Evolutionary conservation across 768 basidiomycete species (phyloP), one percentile per base, ranked within the genome.

Genomic region (Boletus patriciae): DNA sequence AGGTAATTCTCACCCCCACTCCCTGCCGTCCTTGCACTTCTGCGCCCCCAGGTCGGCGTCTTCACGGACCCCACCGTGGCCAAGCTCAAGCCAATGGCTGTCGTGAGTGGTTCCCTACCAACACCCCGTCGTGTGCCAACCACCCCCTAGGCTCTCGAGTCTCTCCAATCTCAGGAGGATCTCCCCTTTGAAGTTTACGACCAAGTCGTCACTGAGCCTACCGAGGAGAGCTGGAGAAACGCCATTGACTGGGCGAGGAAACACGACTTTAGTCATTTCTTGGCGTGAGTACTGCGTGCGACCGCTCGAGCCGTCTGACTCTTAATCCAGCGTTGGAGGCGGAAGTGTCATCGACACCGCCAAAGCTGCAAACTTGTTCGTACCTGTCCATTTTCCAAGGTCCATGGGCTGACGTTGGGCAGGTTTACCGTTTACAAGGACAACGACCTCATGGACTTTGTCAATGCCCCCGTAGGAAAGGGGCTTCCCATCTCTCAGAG

Each of bases 271-370:
- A 94, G 88, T 64, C 96, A 98, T 70, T 97, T 94, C 76, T 75
- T 94, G 21, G 93, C 92, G 92, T 92, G 63, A 54, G 85, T 78
- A 36, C 41, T 38, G 13, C 52, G 12, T 46, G n/a, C 16, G 15
- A 40, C 38, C 48, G 16, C 59, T 12, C 31, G 9, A 44, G 34
- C 52, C 12, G 54, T 50, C 55, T 45, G 21, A 47, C 46, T 42
- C 37, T 37, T 29, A 18, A 37, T 41, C 43, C 46, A 38, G 92
- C 40, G 87, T 94, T 31, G 92, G 93, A 59, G 93, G 93, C n/a
- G 93, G 93, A 61, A 93, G 90, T 65, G 91, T 93, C 25, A 97
- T 97, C 67, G 95, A 97, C 69, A 97, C 94, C 0, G 91, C 94
- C 51, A 98, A 98, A 71, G 85, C 94, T 8, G 94, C 96, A 33